Base-by-base conservation (phyloP, 1,284 basidiomycete genomes). In the Xerocomus cyaneibrunnescens region DNA sequence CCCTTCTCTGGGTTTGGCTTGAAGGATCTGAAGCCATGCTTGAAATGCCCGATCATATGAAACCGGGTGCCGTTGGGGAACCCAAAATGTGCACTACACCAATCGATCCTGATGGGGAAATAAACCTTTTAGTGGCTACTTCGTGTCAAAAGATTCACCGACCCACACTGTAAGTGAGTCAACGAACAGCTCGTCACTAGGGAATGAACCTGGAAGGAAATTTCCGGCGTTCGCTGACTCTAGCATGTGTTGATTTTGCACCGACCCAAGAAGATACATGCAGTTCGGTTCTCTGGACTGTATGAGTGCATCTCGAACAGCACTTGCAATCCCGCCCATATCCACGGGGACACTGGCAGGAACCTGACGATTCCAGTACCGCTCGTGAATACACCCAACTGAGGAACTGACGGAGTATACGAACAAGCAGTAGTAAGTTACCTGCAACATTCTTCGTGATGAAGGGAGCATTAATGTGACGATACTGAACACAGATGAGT, bases 121-220 rank as follows among this genome's bases (percentile, higher is more conserved):
- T 48, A 2, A 52, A 25, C 25, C 10, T 14, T 28, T 2, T 17
- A n/a, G 27, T n/a, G n/a, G n/a, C n/a, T n/a, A n/a, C n/a, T n/a
- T 28, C 16, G 10, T 10, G 2, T 25, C 27, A 17, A 30, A 4
- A 2, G 14, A 22, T 37, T 4, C 3, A 8, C 17, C 9, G 5
- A 49, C 70, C 43, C 25, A 72, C 71, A 54, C 45, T 12, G 56
- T n/a, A 32, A 65, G 65, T 1, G 71, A 73, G 48, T 73, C 72
- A 21, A 73, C 58, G 2, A 67, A 9, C 3, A 47, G 4, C 14
- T 43, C 50, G 5, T 53, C 51, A 0, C 60, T 56, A 2, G 55
- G 49, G 19, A 55, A 38, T 2, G 55, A 52, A 51, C 66, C 66
- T 25, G 62, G 25, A n/a, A 40, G 7, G 2, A 57, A 45, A 28